Base-by-base conservation (phyloP, 306 rosid species). In the Pyrus betulifolia region DNA sequence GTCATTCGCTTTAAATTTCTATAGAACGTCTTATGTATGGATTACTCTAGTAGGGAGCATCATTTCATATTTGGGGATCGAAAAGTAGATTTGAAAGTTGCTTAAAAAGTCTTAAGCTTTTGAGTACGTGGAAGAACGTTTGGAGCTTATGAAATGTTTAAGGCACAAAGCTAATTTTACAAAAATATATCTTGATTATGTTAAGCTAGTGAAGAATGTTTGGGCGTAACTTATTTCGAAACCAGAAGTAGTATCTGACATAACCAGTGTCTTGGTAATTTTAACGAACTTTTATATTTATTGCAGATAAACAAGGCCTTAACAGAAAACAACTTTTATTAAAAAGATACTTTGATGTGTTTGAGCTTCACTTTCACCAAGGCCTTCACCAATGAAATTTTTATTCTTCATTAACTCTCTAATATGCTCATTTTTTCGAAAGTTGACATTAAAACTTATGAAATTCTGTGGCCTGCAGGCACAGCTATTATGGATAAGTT, bases 391-490 rank as follows among this genome's bases (percentile, higher is more conserved):
- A 51, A 33, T 31, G 9, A 71, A 55, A 8, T 13, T 71, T 54
- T 27, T 38, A 9, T 35, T 57, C 67, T 58, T 72, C 67, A 57
- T 4, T 35, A 35, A 57, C 49, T 63, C 21, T 42, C 19, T 44
- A 2, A 13, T 8, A 2, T 65, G 25, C 13, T 33, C 27, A 51
- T 22, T 49, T 64, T 78, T 65, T 65, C 55, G 2, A 69, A 71
- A 71, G 49, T 78, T 79, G 76, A 73, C 76, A 74, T 81, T 58
- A 74, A 85, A 67, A 75, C 79, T 73, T 83, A 49, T 84, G 72
- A 76, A 74, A 76, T 78, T 82, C 62, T 74, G 8, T 81, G 75
- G 74, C n/a, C 75, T 79, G 85, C 91, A 95, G 99, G 97, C 87
- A 25, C 89, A 89, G 80, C 74, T 84, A 23, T 74, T 95, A 71